Conservation (phyloP, 73 alveolate species). For the Paraurostyla sp. region DNA sequence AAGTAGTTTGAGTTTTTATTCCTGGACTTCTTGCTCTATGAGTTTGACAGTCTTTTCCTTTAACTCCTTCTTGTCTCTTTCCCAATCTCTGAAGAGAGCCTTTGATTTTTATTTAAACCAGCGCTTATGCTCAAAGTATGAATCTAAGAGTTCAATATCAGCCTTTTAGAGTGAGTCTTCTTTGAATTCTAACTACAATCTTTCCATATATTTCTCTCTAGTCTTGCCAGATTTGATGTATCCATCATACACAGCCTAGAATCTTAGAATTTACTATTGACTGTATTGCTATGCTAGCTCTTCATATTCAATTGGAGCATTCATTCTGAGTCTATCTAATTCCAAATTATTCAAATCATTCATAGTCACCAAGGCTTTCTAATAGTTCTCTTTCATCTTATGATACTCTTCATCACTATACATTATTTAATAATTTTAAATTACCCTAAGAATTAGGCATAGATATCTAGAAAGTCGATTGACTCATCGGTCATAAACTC, state of each 20-base stretch:
- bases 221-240: slow-evolving; percentile 59
- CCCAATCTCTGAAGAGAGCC: slow-evolving; percentile 78
- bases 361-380: slow-evolving; percentile 62
- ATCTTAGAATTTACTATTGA: background rate
- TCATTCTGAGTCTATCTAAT: slow-evolving; percentile 49
- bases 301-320: slow-evolving; percentile 53
- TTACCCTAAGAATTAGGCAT: slow-evolving; percentile 67
- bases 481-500: slow-evolving; percentile 67
- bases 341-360: slow-evolving; percentile 54
- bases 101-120: slow-evolving; percentile 71
- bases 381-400: slow-evolving; percentile 67
- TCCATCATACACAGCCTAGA: slow-evolving; percentile 47
- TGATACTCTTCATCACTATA: slow-evolving; percentile 64
- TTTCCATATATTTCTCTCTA: slow-evolving; percentile 70
- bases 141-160: slow-evolving; percentile 65
- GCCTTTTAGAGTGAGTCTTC: slow-evolving; percentile 12
- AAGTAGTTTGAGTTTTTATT: slow-evolving; percentile 42
- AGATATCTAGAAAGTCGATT: slow-evolving; percentile 70
- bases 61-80: slow-evolving; percentile 72
- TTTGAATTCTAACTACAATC: slow-evolving; percentile 69
- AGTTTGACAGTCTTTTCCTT: slow-evolving; percentile 69
- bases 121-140: slow-evolving; percentile 61
- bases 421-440: background rate
- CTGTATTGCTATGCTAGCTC: slow-evolving; percentile 29
- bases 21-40: slow-evolving; percentile 73